Conservation (phyloP, 2,329 filamentous ascomycete genomes). For the Penicillium griseofulvum region DNA sequence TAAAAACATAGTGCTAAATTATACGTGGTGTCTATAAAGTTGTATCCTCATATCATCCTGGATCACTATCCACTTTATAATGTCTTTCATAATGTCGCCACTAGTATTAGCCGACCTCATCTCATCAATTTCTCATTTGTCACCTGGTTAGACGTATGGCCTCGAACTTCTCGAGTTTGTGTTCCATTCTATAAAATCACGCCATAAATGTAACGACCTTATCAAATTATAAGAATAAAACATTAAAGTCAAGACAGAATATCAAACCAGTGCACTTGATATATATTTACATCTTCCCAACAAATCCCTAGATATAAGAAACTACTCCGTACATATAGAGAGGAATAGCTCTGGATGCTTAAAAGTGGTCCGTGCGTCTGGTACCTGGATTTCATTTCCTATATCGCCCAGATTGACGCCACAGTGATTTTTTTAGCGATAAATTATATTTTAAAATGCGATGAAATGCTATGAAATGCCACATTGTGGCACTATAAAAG, state of each 20-base stretch:
- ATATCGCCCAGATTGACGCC: too few species aligned
- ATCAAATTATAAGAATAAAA: not conserved
- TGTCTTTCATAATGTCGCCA: constrained; percentile 10
- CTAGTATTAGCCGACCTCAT: constrained; percentile 5
- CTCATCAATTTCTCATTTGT: constrained; percentile 13
- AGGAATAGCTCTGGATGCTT: too few species aligned
- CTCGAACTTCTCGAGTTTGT: not conserved
- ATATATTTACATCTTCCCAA: not conserved
- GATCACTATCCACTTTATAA: not conserved
- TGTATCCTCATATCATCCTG: not conserved
- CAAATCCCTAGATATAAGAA: not conserved
- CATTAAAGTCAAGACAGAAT: not conserved
- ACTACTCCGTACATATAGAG: too few species aligned
- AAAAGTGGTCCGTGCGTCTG: not conserved
- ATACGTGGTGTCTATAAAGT: not conserved
- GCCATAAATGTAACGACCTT: not conserved
- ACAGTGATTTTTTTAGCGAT: too few species aligned
- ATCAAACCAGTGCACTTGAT: not conserved
- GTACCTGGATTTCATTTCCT: not conserved
- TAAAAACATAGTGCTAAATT: not conserved
- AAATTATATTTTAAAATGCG: too few species aligned
- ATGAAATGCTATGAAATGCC: too few species aligned
- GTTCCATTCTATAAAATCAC: not conserved
- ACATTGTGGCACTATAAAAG: too few species aligned
- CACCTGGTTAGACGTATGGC: not conserved